These are phyloP conservation scores for Monosporascus sp. DNA, from an alignment of 2,329 filamentous ascomycete genomes.

Conservation along the genomic window DNA sequence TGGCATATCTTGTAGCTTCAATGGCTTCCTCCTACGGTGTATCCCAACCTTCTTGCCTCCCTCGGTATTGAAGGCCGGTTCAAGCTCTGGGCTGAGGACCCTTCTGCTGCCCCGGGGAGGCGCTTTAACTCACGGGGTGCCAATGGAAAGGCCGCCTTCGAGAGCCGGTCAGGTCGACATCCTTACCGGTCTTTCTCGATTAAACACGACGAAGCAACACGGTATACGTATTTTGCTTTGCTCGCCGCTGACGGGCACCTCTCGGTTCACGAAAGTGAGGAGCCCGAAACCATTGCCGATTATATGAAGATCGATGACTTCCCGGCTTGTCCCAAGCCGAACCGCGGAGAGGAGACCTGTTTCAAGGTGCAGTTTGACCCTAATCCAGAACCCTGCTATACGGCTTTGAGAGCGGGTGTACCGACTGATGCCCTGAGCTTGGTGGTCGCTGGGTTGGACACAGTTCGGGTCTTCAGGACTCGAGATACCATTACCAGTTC, in stretches of 20 bases:
- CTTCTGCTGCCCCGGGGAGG: conserved; percentile 70
- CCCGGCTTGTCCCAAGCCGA: conserved; percentile 63
- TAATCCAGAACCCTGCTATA: conserved; percentile 75
- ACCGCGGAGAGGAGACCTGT: conserved; percentile 76
- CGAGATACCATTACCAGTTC: conserved; percentile 49
- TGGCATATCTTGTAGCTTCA: conserved; percentile 57
- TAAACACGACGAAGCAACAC: conserved; percentile 71
- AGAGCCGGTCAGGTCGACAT: conserved; percentile 53
- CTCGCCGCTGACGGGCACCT: conserved; percentile 78
- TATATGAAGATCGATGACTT: conserved; percentile 75
- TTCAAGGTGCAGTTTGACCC: conserved; percentile 87
- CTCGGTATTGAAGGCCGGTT: conserved; percentile 87
- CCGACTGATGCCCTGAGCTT: conserved; percentile 72
- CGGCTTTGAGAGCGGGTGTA: conserved; percentile 73
- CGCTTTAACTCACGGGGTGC: conserved; percentile 67
- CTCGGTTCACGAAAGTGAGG: conserved; percentile 77
- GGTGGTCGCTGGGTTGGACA: conserved; percentile 80
- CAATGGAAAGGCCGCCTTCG: conserved; percentile 45
- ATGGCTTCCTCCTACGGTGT: conserved; percentile 88
- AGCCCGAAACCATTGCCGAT: conserved; percentile 72
- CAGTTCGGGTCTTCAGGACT: conserved; percentile 78
- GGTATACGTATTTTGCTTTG: conserved; percentile 79
- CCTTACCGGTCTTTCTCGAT: conserved; percentile 81
- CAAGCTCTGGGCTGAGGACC: conserved; percentile 90
- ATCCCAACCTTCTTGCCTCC: conserved; percentile 78